Evolutionary conservation across 306 rosid genomes (phyloP), one percentile per base, ranked within the genome.

Genomic region (Prunus kanzakura): DNA sequence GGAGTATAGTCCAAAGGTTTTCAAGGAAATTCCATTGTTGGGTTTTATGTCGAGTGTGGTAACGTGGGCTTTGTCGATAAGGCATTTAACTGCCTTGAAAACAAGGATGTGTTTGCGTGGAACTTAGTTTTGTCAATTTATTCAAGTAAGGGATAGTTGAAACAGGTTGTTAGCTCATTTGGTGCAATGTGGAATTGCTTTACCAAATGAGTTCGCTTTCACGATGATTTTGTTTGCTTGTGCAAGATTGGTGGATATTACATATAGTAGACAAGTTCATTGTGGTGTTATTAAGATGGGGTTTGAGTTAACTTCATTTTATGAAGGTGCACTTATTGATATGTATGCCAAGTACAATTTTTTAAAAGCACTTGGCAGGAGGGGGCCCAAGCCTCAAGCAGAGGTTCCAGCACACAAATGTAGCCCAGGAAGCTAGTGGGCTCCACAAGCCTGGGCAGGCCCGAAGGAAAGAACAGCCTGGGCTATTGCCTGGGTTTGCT

Each of bases 111-210:
- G 35, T 83, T 77, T 76, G n/a, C 87, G 51, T 87, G 90, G 85
- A 90, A 92, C 79, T 90, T 93, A 5, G 64, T 93, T 63, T 77
- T 93, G 65, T 88, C 87, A 32, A 70, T 83, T 82, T 82, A 87
- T 83, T 89, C 87, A 0, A 76, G 67, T 67, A 83, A 56, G 32
- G 88, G 87, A 3, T 76, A 79, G 15, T 55, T 64, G 50, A 74
- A 77, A 2, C 78, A 14, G 54, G 86, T 82, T 58, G 58, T 85
- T 25, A 64, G 73, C 45, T 86, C 82, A 73, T 88, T 83, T 79
- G 80, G 75, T 25, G 77, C 67, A 19, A 50, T 87, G 70, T 69
- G 61, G 66, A 81, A 72, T 46, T 65, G 52, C 47, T 15, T 73
- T 18, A 6, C 94, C 96, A 3, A 79, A 85, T 54, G 88, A 91